Evolutionary conservation across 805 yeast genomes (phyloP), one percentile per base, ranked within the genome.

Genomic region (Yarrowia osloensis): DNA sequence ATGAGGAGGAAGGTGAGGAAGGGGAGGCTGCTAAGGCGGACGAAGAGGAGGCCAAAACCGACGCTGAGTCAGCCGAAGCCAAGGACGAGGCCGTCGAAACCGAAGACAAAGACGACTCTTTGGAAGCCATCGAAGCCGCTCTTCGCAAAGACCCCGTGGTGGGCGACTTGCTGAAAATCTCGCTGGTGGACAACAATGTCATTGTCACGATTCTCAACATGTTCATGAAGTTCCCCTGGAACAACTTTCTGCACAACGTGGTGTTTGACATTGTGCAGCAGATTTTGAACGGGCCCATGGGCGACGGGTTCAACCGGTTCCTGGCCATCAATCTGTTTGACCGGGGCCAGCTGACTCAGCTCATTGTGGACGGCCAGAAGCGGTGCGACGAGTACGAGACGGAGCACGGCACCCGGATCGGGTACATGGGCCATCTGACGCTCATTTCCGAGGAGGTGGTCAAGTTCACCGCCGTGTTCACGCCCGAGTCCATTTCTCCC

Each of bases 221-320:
- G 82, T 91, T 95, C 74, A 87, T 93, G 77, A 80, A 83, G 69
- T 91, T 88, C 77, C 97, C 98, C 7, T 95, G 98, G 98, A 95
- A 95, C 76, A 95, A 95, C 75, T 95, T 95, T 74, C 84, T 95
- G 81, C 99, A 95, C 77, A 95, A 94, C 74, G 99, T 95, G 68
- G 97, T 95, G 9, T 95, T 94, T 81, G 99, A 95, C 78, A 86
- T 95, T 69, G 88, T 95, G 35, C 99, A 95, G 77, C 99, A 95
- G 76, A 86, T 95, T 21, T 84, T 95, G 76, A 92, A 91, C 76
- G 98, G 97, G 0, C 84, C 88, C 49, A 84, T 88, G 82, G 94
- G 90, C 70, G 85, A 88, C 68, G 94, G 97, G 15, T 93, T 89
- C 73, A 94, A 93, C 78, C 87, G 89, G 70, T 92, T 82, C 79